These are phyloP conservation scores for Endoconidiophora laricicola DNA, from an alignment of 2,329 filamentous ascomycete species.

Conservation along the genomic window DNA sequence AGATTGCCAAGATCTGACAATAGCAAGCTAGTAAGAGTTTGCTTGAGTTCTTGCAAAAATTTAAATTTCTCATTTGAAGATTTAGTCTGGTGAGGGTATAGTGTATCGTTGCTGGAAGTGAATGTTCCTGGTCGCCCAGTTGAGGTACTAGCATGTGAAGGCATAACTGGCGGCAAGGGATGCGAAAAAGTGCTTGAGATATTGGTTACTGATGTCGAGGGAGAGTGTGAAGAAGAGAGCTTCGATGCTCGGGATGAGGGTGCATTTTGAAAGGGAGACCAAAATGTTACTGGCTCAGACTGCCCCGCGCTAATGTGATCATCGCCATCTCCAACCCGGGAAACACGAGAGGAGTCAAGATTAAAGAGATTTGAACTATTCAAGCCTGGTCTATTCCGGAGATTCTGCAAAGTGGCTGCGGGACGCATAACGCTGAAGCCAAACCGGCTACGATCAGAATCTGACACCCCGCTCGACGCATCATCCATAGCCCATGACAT, in stretches of 20 bases:
- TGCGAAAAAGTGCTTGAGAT: constrained; percentile 34
- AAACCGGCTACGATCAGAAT: constrained; percentile 26
- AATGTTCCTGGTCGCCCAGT: constrained; percentile 46
- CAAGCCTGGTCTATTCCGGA: constrained; percentile 26
- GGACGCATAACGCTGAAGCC: not conserved
- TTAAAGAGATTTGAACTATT: not conserved
- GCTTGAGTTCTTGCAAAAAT: constrained; percentile 64
- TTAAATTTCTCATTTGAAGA: constrained; percentile 49
- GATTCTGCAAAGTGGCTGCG: constrained; percentile 34
- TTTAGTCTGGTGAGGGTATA: constrained; percentile 40
- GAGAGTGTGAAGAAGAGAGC: constrained; percentile 41
- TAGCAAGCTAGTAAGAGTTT: constrained; percentile 66
- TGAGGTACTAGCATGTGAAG: constrained; percentile 19
- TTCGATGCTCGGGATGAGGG: constrained; percentile 43
- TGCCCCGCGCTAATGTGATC: not conserved
- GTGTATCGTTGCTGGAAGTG: constrained; percentile 50
- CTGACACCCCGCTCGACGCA: constrained; percentile 35
- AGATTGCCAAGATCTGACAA: constrained; percentile 78
- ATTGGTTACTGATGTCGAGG: constrained; percentile 44
- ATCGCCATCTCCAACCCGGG: not conserved
- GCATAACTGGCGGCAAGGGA: constrained; percentile 24
- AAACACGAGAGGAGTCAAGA: not conserved
- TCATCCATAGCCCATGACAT: constrained; percentile 32
- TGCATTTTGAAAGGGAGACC: constrained; percentile 67
- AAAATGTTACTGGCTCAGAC: constrained; percentile 43